Base-by-base conservation (phyloP, 352 stramenopile genomes). In the Albugo laibachii region DNA sequence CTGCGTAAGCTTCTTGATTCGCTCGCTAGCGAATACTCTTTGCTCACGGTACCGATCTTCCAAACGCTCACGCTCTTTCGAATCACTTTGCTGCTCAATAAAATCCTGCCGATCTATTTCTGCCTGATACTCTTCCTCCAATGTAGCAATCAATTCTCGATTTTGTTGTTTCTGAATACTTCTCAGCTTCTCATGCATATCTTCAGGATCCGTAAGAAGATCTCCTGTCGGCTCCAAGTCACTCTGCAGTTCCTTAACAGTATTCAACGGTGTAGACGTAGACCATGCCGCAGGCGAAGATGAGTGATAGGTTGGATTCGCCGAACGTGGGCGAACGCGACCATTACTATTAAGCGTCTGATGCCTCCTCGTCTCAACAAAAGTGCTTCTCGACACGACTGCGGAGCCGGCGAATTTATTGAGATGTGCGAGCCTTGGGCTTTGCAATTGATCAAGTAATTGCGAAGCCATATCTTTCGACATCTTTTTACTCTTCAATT, bases 51-150 rank as follows among this genome's bases (percentile, higher is more conserved):
- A 92, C 18, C 82, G 67, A 40, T 63, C 49, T 48, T 89, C 69
- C 47, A 92, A 66, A 2, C 74, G 68, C 3, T 45, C 47, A 11
- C 56, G 58, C 43, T 92, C 79, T 1, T 39, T 41, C 5, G 47
- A 41, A 41, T 59, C 52, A 13, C 41, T 51, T 0, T 64, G 62
- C 48, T 82, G 65, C 0, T 50, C 55, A 13, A 85, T 31, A 19
- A 87, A 54, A 48, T 79, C 64, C 19, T 86, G 72, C 0, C 79
- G 69, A 38, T 88, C 71, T 54, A 85, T 74, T 56, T 92, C 79
- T 0, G 75, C 69, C 21, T 84, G 69, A 38, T 89, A 70, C 24
- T 89, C 79, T 47, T 87, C 62, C 43, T 88, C 63, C 3, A 92
- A 56, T 19, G 87, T 59, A 6, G 62, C 55, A 0, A 89, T 49